phyloP scores from a whole-genome alignment of 352 stramenopile genomes.

The Phytophthora boehmeriae region DNA sequence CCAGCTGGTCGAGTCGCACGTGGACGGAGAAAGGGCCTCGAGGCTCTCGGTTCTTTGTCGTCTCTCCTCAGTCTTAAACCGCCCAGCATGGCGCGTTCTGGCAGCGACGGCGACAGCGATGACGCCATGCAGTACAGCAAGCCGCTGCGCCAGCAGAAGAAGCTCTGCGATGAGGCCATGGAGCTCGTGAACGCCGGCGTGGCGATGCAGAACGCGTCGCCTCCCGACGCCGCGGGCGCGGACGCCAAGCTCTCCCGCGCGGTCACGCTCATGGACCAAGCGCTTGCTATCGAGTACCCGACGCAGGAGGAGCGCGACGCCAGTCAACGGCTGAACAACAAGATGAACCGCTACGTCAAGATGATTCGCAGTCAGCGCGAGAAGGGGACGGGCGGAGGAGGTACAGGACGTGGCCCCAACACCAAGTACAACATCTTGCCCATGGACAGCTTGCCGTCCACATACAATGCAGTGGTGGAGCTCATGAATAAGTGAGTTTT shows the following conservation, averaged over 20 bases:
- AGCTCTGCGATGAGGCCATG: constrained; percentile 83
- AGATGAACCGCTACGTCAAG: constrained; percentile 89
- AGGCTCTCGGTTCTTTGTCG: constrained; percentile 10
- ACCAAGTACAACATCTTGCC: constrained; percentile 81
- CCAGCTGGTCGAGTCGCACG: constrained; percentile 37
- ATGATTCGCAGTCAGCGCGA: constrained; percentile 86
- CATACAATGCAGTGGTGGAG: constrained; percentile 68
- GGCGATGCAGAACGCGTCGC: constrained; percentile 73
- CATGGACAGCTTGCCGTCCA: constrained; percentile 62
- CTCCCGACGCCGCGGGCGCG: constrained; percentile 52
- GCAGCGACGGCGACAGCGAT: constrained; percentile 66
- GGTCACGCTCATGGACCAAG: constrained; percentile 78
- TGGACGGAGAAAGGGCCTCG: constrained; percentile 24
- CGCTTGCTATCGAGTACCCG: constrained; percentile 77
- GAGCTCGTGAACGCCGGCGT: constrained; percentile 83
- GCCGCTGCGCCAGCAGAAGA: constrained; percentile 71
- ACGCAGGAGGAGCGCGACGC: constrained; percentile 76
- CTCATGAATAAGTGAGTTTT: constrained; percentile 53
- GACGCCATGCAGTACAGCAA: constrained; percentile 64
- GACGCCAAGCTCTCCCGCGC: constrained; percentile 74
- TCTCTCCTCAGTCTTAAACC: constrained; percentile 48
- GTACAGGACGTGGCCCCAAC: constrained; percentile 33
- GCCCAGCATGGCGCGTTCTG: constrained; percentile 50
- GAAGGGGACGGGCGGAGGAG: constrained; percentile 43
- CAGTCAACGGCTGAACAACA: constrained; percentile 75